Base-by-base conservation (phyloP, 257 asterid species). In the Nicotiana obtusifolia region DNA sequence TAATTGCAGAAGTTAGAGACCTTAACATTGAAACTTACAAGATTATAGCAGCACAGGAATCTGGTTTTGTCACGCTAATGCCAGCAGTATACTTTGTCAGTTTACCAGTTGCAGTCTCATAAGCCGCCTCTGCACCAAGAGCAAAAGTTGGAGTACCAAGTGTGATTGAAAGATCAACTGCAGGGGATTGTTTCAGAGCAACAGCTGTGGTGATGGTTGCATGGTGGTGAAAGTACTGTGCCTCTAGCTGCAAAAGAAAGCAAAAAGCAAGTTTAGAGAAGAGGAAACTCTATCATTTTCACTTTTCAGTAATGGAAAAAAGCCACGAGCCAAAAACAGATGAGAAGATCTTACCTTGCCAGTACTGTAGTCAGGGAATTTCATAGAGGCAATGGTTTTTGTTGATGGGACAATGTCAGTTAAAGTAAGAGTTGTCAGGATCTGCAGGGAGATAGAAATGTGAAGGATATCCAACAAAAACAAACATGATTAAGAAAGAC, bases 131-230 rank as follows among this genome's bases (percentile, higher is more conserved):
- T 44, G 95, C 96, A 80, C 98, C 98, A 81, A 94, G 49, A 81
- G 94, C 92, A 87, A 94, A 91, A 77, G 96, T 93, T 84, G 98
- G 93, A 69, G 97, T 94, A 41, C 98, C 98, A 54, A 94, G 83
- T 4, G 98, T 89, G 66, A 88, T 83, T 0, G 97, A 89, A 30
- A 91, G 85, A 86, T 93, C 98, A 30, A 94, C 73, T 31, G 91
- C 89, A 53, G 97, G 98, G 20, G 88, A 80, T 84, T 93, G 91
- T 69, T 83, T 92, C 81, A 89, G 84, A 80, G 95, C 91, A 73
- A 87, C 91, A 66, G 97, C 97, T 73, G 97, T 87, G 81, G 93
- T 79, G 57, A 94, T 82, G 64, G 95, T 87, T 83, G 97, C 97
- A 82, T 94, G 92, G 67, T 92, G 97, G 81, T 93, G 97, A 87